Evolutionary conservation across 805 yeast species (phyloP), one percentile per base, ranked within the genome.

Genomic region (Candida maesae): DNA sequence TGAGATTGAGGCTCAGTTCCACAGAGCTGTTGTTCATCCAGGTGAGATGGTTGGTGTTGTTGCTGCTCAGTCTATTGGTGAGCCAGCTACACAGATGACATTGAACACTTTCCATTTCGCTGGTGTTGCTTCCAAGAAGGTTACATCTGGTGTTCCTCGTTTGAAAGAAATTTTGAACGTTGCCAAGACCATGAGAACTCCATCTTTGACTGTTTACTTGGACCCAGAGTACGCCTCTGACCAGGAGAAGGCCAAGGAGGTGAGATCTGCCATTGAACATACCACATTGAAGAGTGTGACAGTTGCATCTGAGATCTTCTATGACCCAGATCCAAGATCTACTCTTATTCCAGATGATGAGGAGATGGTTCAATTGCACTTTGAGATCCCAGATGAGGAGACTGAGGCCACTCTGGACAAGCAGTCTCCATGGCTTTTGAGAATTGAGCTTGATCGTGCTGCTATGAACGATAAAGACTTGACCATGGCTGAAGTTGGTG

Each of bases 31-130:
- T 61, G 96, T 89, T 33, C 91, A 90, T 49, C 96, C 98, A 4
- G 97, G 97, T 74, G 97, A 90, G 63, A 90, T 90, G 96, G 97
- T 90, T 44, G 97, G 97, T 72, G 95, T 90, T 38, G 77, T 90
- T 58, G 97, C 97, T 39, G 96, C 97, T 2, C 97, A 90, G 70
- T 88, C 96, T 27, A 90, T 90, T 67, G 97, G 97, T 71, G 97
- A 90, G 63, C 97, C 97, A 38, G 96, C 97, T 30, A 90, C 97
- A 24, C 97, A 90, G 66, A 90, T 90, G 97, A 90, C 97, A 3
- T 75, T 90, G 67, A 90, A 90, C 60, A 90, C 97, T 54, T 90
- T 89, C 90, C 96, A 89, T 72, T 89, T 87, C 72, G 96, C 96
- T 14, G 96, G 96, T 82, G 96, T 89, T 45, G 89, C 95, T 25